phyloP scores from a whole-genome alignment of 495 filamentous ascomycete genomes.

The Sphaerosporella brunnea region DNA sequence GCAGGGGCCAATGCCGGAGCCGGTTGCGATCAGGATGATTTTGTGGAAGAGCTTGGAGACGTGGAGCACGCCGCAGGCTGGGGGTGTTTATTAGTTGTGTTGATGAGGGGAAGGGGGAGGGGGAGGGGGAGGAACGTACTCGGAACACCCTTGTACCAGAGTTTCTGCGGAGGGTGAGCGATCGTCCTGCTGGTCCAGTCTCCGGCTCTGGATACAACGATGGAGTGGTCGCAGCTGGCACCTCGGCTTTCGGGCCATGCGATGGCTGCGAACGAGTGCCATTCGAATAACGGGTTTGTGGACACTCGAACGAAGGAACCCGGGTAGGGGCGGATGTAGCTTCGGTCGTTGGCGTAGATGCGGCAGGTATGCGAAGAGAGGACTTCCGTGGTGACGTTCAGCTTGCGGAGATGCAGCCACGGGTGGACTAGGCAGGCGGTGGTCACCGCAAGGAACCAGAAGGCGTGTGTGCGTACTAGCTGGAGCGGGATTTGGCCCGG shows the following conservation, averaged over 20 bases:
- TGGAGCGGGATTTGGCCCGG: constrained; percentile 21
- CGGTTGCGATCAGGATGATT: constrained; percentile 62
- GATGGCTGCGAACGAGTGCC: constrained; percentile 70
- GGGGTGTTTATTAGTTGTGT: constrained; percentile 33
- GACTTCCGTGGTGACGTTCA: constrained; percentile 40
- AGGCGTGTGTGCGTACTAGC: constrained; percentile 39
- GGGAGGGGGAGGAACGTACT: background rate
- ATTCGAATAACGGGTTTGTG: constrained; percentile 48
- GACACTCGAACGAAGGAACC: constrained; percentile 34
- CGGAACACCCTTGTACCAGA: constrained; percentile 38
- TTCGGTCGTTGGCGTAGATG: constrained; percentile 48
- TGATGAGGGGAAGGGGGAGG: background rate
- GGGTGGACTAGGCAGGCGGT: constrained; percentile 45
- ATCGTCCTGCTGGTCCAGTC: constrained; percentile 62
- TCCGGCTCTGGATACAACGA: constrained; percentile 63
- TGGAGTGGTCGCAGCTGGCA: constrained; percentile 40
- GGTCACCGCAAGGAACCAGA: constrained; percentile 49
- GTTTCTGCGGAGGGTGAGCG: constrained; percentile 37
- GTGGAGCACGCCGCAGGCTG: constrained; percentile 53
- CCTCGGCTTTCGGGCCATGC: constrained; percentile 27
- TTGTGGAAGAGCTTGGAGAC: constrained; percentile 49
- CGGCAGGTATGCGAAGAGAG: constrained; percentile 53
- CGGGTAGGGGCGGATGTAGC: constrained; percentile 34
- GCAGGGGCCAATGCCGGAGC: constrained; percentile 63
- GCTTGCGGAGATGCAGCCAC: constrained; percentile 48